These are phyloP conservation scores for Colletotrichum magnum DNA, from an alignment of 2,329 filamentous ascomycete genomes.

Conservation along the genomic window DNA sequence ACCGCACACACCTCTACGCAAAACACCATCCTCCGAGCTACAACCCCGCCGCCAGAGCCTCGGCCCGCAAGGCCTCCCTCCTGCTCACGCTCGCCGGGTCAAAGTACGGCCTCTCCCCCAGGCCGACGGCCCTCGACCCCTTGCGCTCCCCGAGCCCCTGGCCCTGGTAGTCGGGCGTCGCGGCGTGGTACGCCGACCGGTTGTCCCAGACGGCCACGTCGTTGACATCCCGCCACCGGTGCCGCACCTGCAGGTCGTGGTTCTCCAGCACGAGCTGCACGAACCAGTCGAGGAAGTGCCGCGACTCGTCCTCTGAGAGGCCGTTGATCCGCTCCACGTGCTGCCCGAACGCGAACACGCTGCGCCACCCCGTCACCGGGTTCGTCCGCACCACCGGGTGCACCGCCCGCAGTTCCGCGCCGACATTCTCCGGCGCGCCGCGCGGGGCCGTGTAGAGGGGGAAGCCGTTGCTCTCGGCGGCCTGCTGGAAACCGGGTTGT, in stretches of 20 bases:
- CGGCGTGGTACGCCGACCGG: constrained; percentile 68
- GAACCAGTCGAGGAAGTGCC: constrained; percentile 66
- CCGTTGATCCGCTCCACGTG: constrained; percentile 67
- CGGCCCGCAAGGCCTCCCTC: constrained; percentile 38
- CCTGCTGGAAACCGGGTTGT: constrained; percentile 64
- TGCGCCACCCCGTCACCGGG: constrained; percentile 71
- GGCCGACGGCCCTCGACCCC: constrained; percentile 64
- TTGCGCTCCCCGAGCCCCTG: constrained; percentile 60
- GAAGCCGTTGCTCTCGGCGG: constrained; percentile 61
- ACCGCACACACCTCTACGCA: not conserved
- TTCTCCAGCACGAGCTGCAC: constrained; percentile 65
- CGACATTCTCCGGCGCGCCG: constrained; percentile 66
- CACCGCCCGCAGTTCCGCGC: constrained; percentile 61
- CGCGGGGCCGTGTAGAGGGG: constrained; percentile 61
- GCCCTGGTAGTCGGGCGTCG: constrained; percentile 65
- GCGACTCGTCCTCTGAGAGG: constrained; percentile 62
- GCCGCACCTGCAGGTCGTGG: constrained; percentile 68
- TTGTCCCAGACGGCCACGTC: constrained; percentile 73
- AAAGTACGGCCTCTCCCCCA: constrained; percentile 69
- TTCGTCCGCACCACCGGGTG: constrained; percentile 71
- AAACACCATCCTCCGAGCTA: not conserved
- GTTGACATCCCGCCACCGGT: constrained; percentile 59
- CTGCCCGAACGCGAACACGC: constrained; percentile 65
- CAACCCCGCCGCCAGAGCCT: constrained; percentile 11
- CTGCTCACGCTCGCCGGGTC: constrained; percentile 58